These are phyloP conservation scores for Ustilago crameri DNA, from an alignment of 1,284 basidiomycete genomes.

Conservation along the genomic window DNA sequence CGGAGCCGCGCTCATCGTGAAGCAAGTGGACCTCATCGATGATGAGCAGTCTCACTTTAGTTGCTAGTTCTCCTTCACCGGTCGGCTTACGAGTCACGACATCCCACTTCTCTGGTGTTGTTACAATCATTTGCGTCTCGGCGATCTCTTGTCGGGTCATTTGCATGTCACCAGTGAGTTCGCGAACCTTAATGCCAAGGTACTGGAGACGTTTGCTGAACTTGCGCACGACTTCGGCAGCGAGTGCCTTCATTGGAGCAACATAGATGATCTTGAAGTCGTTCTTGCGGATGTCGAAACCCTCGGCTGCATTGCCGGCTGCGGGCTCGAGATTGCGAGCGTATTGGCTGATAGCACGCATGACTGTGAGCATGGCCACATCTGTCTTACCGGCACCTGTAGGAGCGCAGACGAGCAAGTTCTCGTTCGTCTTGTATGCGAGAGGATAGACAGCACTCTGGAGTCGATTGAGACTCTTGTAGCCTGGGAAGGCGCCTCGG, in stretches of 20 bases:
- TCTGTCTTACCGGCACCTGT: constrained; percentile 87
- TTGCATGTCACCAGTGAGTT: constrained; percentile 99
- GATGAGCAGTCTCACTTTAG: constrained; percentile 88
- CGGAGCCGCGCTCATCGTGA: constrained; percentile 97
- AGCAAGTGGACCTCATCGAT: constrained; percentile 98
- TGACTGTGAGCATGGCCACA: constrained; percentile 92
- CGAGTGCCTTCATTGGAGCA: constrained; percentile 98
- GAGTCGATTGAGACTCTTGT: constrained; percentile 87
- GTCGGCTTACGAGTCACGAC: constrained; percentile 97
- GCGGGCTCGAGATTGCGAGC: constrained; percentile 77
- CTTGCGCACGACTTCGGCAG: constrained; percentile 94
- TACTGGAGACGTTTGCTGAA: constrained; percentile 89
- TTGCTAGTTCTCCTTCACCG: constrained; percentile 91
- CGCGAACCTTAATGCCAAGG: constrained; percentile 86
- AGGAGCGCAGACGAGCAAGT: constrained; percentile 80
- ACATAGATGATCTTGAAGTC: constrained; percentile 97
- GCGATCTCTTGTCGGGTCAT: constrained; percentile 92
- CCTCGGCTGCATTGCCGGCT: constrained; percentile 61
- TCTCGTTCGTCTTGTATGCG: constrained; percentile 93
- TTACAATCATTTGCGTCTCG: constrained; percentile 97
- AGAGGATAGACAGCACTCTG: constrained; percentile 95
- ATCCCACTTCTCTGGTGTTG: constrained; percentile 99
- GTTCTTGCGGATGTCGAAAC: constrained; percentile 56
- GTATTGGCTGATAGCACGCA: constrained; percentile 85
- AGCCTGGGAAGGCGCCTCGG: constrained; percentile 88